Evolutionary conservation across 73 alveolate genomes (phyloP), one percentile per base, ranked within the genome.

Genomic region (Paramecium tetraurelia): DNA sequence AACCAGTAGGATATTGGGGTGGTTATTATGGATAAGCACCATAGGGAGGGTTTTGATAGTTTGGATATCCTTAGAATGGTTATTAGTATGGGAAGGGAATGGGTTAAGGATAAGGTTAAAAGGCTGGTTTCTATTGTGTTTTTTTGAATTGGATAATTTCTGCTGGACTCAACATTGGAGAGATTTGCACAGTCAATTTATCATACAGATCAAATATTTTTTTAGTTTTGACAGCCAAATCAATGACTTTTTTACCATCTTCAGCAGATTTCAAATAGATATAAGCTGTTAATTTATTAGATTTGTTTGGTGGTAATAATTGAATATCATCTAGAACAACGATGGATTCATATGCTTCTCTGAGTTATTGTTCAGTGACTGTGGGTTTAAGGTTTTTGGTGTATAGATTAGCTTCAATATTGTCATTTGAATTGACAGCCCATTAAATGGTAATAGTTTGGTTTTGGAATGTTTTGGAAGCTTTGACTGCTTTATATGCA

Each of bases 201-300:
- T 80, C 90, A 80, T 80, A 80, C n/a, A 80, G 27, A 20, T 41
- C 90, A 80, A 80, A 80, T 41, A 80, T 48, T 24, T 80, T 27
- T 31, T 59, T 59, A 24, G 90, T 80, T 46, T 41, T 80, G 36
- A 44, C 20, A 5, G 90, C 90, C 48, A 31, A 80, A 80, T 80
- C 90, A 44, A 80, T 80, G 5, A 46, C 90, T 48, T 46, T 80
- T 63, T 80, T 80, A 2, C 90, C 90, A 80, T 80, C 90, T 44
- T 80, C 90, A 80, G 75, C 90, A 24, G 76, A 31, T 46, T 48
- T 80, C 53, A 80, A 80, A 35, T 80, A 80, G 9, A 80, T 41
- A 46, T 80, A 22, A 10, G 90, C 90, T 11, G 70, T 8, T 44
- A 40, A 80, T 22, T 24, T 40, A 24, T 41, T 20, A 11, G 90